phyloP scores from a whole-genome alignment of 2,329 filamentous ascomycete genomes.

The Catunica adiposa region DNA sequence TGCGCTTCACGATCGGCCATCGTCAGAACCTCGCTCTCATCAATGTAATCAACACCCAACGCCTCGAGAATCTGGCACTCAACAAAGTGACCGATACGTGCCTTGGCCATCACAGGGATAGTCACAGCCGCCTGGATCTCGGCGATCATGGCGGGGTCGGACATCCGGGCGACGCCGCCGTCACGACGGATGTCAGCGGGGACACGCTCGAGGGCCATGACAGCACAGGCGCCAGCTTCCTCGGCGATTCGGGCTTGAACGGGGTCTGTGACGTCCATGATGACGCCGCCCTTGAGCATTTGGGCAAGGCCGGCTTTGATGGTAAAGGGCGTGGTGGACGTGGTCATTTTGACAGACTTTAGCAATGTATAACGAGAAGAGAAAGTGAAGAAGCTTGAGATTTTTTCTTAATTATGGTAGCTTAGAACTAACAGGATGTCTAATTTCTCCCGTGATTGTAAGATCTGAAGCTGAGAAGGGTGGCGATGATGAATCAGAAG shows the following conservation, averaged over 20 bases:
- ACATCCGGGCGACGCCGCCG: constrained; percentile 94
- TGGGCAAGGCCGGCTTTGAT: constrained; percentile 91
- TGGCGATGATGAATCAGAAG: background rate
- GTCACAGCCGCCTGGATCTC: constrained; percentile 90
- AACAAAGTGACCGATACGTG: constrained; percentile 91
- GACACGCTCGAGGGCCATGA: constrained; percentile 97
- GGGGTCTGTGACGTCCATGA: constrained; percentile 96
- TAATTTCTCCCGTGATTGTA: background rate
- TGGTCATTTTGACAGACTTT: constrained; percentile 1
- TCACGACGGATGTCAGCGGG: constrained; percentile 87
- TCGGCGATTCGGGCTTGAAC: constrained; percentile 93
- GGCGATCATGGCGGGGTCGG: constrained; percentile 83
- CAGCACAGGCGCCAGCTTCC: constrained; percentile 84
- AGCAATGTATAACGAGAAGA: background rate
- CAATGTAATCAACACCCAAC: constrained; percentile 91
- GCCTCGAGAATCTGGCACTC: constrained; percentile 97
- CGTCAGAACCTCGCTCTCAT: constrained; percentile 94
- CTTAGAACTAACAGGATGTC: background rate
- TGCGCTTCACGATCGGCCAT: constrained; percentile 83
- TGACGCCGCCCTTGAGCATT: constrained; percentile 98
- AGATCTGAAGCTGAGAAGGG: too few relatives aligned
- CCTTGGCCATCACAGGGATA: constrained; percentile 98
- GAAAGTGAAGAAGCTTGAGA: background rate
- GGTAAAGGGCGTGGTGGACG: constrained; percentile 37
- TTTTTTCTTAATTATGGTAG: background rate